phyloP scores from a whole-genome alignment of 331 rosid genomes.

The Quercus phellos region DNA sequence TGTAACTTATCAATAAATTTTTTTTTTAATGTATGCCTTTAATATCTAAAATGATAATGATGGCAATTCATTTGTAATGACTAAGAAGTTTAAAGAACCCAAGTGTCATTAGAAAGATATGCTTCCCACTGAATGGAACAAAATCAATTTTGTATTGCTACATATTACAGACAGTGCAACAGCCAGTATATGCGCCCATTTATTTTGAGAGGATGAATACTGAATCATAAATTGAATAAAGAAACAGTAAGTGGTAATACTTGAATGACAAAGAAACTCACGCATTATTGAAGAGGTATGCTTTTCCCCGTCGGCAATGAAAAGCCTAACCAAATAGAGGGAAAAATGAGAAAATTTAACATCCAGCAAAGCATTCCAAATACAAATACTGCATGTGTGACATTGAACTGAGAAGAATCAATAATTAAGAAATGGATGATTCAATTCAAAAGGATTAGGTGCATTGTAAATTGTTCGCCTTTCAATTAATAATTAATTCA shows the following conservation, averaged over 20 bases:
- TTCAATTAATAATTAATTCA: not conserved
- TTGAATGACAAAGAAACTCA: conserved; percentile 45
- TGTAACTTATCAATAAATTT: too few relatives aligned
- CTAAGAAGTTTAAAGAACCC: not conserved
- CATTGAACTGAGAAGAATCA: not conserved
- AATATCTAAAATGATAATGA: not conserved
- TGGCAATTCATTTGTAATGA: not conserved
- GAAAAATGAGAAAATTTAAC: conserved; percentile 28
- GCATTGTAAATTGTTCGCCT: not conserved
- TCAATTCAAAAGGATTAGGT: not conserved
- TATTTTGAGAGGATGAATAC: not conserved
- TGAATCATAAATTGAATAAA: not conserved
- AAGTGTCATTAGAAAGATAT: not conserved
- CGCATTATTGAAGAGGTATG: conserved; percentile 76
- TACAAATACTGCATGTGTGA: not conserved
- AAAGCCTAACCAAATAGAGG: conserved; percentile 48
- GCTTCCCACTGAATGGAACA: not conserved
- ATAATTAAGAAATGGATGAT: not conserved
- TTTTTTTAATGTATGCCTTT: not conserved
- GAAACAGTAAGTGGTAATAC: not conserved
- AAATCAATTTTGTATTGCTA: not conserved
- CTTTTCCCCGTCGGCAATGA: conserved; percentile 73
- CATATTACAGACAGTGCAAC: not conserved
- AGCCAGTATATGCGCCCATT: not conserved
- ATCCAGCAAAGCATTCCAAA: conserved; percentile 11